Evolutionary conservation across 1,284 basidiomycete genomes (phyloP).

Genomic region (Heliocybe sulcata): DNA sequence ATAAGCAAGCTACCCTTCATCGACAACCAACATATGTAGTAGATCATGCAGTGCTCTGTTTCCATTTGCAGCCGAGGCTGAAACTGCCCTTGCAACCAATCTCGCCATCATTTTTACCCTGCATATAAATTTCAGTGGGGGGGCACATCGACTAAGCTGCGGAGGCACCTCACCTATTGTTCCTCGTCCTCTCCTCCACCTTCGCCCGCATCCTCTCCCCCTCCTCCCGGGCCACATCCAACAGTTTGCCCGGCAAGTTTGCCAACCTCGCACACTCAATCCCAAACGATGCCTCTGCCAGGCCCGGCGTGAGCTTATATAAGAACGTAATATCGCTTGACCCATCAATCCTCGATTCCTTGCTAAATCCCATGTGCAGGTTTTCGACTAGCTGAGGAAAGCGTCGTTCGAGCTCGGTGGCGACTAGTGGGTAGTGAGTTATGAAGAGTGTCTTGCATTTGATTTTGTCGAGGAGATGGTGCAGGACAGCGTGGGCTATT

Average conservation of each 20-base stretch:
- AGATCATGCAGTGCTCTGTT: too few species aligned
- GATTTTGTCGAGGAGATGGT: slow-evolving; percentile 57
- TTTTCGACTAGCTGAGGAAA: slow-evolving; percentile 61
- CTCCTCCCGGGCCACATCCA: slow-evolving; percentile 50
- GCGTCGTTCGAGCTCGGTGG: slow-evolving; percentile 45
- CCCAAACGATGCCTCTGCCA: slow-evolving; percentile 81
- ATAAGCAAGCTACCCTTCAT: too few species aligned
- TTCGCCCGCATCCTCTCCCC: slow-evolving; percentile 49
- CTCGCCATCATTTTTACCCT: not conserved
- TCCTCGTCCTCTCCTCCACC: slow-evolving; percentile 40
- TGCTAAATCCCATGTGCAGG: slow-evolving; percentile 81
- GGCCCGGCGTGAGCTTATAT: slow-evolving; percentile 66
- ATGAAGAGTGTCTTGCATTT: slow-evolving; percentile 88
- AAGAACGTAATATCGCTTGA: slow-evolving; percentile 79
- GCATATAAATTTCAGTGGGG: not conserved
- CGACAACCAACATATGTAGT: too few species aligned
- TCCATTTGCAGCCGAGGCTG: too few species aligned
- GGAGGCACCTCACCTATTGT: slow-evolving; percentile 37
- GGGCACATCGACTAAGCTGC: not conserved
- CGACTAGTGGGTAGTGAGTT: slow-evolving; percentile 83
- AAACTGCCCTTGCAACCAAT: not conserved
- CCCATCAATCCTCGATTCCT: slow-evolving; percentile 60
- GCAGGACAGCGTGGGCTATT: slow-evolving; percentile 73
- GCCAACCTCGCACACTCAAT: slow-evolving; percentile 89
- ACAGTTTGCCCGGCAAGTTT: slow-evolving; percentile 62